Evolutionary conservation across 2,329 filamentous ascomycete genomes (phyloP), one percentile per base, ranked within the genome.

Genomic region (Bipolaris zeicola): DNA sequence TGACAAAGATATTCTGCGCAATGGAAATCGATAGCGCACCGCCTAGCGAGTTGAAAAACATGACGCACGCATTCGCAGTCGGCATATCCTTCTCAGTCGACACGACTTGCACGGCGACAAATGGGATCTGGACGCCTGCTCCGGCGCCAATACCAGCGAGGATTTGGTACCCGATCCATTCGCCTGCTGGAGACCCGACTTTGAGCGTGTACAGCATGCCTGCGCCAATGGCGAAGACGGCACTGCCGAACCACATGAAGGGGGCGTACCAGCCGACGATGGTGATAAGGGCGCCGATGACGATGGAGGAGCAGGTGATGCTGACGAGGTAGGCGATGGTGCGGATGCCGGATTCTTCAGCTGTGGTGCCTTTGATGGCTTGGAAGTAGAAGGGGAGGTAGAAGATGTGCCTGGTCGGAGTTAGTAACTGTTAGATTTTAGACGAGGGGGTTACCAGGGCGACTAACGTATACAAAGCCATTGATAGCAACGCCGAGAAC

Each of bases 1-100:
- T 89, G 60, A 85, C 83, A 77, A 91, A 90, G 43, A 89, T 81
- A 18, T 87, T 85, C 70, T 91, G 86, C 0, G 84, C 84, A 8
- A 89, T 84, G 5, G 85, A 83, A 45, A 91, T 83, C 62, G 85
- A 85, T 22, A 91, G 75, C 2, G 88, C 86, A 3, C 87, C 87
- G 38, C 87, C 87, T 3, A 91, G 79, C 1, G 81, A 81, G 67
- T 89, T 86, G 76, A 85, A 86, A 75, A 90, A 89, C 59, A 82
- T 77, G 26, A 78, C 64, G 34, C 76, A 69, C 1, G 78, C 76
- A 16, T 78, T 79, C 11, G 77, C 79, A 0, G 77, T 77, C 0
- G 79, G 75, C 57, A 80, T 74, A 54, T 81, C 79, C 16, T 69
- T 66, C 6, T 64, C 57, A 3, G 64, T 70, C 0, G 79, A 69